Evolutionary conservation across 805 yeast species (phyloP).

Genomic region (Lipomyces lipofer): DNA sequence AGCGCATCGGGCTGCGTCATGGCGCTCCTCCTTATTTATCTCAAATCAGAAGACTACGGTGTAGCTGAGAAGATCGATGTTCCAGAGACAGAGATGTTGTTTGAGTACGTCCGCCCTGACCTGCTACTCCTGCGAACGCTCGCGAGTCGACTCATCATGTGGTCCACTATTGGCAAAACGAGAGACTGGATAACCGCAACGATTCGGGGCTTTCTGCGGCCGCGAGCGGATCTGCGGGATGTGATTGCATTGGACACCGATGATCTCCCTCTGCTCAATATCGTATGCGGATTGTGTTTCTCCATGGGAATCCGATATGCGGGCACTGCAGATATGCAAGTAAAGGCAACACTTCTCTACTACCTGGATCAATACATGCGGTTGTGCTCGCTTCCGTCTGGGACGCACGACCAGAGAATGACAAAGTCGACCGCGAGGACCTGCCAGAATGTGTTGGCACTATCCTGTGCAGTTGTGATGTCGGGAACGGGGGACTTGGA

Average conservation of each 20-base stretch:
- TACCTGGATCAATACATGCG: constrained; percentile 55
- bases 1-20: constrained; percentile 71
- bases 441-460: constrained; percentile 58
- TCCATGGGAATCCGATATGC: constrained; percentile 77
- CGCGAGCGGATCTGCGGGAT: constrained; percentile 19
- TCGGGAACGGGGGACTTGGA: constrained; percentile 90
- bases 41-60: constrained; percentile 60
- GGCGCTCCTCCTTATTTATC: constrained; percentile 71
- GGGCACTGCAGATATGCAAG: constrained; percentile 58
- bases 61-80: constrained; percentile 63
- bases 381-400: constrained; percentile 46
- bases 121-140: constrained; percentile 64
- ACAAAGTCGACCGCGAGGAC: constrained; percentile 55
- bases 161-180: constrained; percentile 60
- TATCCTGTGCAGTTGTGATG: constrained; percentile 73
- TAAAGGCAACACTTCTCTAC: constrained; percentile 55
- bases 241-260: constrained; percentile 52
- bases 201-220: constrained; percentile 51
- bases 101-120: constrained; percentile 80
- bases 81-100: constrained; percentile 57
- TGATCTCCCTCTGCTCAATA: constrained; percentile 59
- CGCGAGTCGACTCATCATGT: constrained; percentile 65
- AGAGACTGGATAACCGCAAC: constrained; percentile 58
- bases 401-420: constrained; percentile 58
- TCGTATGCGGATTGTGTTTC: constrained; percentile 71